These are phyloP conservation scores for Salvia hispanica DNA, from an alignment of 257 asterid species.

Conservation along the genomic window DNA sequence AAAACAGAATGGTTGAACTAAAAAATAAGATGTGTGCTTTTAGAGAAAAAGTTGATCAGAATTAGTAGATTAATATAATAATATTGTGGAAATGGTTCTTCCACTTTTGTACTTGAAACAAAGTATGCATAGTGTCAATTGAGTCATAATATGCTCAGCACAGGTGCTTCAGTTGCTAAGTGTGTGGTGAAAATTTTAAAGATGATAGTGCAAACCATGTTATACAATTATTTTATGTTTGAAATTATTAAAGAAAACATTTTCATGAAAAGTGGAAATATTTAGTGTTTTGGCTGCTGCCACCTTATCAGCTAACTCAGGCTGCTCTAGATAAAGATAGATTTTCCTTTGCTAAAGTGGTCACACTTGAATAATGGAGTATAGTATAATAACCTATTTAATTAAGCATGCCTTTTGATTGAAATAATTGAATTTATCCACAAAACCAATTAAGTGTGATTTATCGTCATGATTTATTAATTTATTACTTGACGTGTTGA, in stretches of 20 bases:
- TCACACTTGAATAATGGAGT: not conserved
- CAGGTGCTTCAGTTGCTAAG: slow-evolving; percentile 24
- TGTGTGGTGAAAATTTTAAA: slow-evolving; percentile 21
- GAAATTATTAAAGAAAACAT: slow-evolving; percentile 5
- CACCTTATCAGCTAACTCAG: slow-evolving; percentile 37
- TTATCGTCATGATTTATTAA: not conserved
- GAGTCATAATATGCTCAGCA: slow-evolving; percentile 38
- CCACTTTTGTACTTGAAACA: slow-evolving; percentile 38
- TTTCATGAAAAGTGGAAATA: slow-evolving; percentile 19
- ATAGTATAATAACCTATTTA: not conserved
- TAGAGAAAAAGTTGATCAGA: slow-evolving; percentile 16
- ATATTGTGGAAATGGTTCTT: slow-evolving; percentile 27
- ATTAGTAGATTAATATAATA: slow-evolving; percentile 14
- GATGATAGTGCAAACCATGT: slow-evolving; percentile 32
- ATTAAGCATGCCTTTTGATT: not conserved
- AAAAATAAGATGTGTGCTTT: slow-evolving; percentile 28
- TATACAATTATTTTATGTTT: not conserved
- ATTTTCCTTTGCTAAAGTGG: slow-evolving; percentile 29
- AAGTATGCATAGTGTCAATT: slow-evolving; percentile 37
- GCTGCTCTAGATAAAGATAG: slow-evolving; percentile 26
- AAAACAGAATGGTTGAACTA: slow-evolving; percentile 15
- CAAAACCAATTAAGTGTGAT: not conserved
- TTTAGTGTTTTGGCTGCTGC: slow-evolving; percentile 39
- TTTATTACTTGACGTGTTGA: not conserved
- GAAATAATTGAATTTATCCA: slow-evolving; percentile 18